Evolutionary conservation across 2,329 filamentous ascomycete genomes (phyloP).

Genomic region (Fusarium tuaranense): DNA sequence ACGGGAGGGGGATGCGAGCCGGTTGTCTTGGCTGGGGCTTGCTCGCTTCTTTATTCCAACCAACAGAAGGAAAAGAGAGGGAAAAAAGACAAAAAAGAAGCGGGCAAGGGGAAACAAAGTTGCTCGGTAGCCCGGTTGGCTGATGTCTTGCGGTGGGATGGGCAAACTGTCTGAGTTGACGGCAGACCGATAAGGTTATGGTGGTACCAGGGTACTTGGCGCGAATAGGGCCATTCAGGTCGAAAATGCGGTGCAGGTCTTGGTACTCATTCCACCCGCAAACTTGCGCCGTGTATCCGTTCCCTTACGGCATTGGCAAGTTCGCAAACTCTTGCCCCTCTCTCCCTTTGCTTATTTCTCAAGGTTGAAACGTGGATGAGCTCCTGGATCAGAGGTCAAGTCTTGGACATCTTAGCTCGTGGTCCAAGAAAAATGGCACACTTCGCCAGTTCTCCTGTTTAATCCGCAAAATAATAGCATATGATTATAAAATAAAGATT

Average conservation of each 20-base stretch:
- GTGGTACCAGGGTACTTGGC: conserved; percentile 18
- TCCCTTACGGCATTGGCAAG: neutral
- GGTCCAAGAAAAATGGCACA: too few species aligned
- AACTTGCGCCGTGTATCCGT: neutral
- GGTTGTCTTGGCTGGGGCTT: conserved; percentile 22
- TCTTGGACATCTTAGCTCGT: neutral
- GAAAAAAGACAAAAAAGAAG: neutral
- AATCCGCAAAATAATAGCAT: too few species aligned
- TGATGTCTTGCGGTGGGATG: conserved; percentile 13
- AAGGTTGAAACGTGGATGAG: neutral
- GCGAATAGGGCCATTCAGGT: neutral
- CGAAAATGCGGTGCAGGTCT: neutral
- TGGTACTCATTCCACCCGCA: conserved; percentile 7
- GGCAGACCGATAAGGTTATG: conserved; percentile 30
- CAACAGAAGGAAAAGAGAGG: neutral
- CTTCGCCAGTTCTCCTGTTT: too few species aligned
- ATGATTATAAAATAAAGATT: too few species aligned
- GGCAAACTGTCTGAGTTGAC: conserved; percentile 13
- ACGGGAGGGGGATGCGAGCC: conserved; percentile 8
- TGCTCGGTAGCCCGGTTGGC: conserved; percentile 26
- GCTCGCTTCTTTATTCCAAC: conserved; percentile 34
- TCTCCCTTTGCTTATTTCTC: neutral
- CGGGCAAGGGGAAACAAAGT: conserved; percentile 8
- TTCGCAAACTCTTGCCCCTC: neutral
- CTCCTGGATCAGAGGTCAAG: neutral